A percentile compares a stretch with the other conserved stretches of the same genome.
Conservation (phyloP, 768 basidiomycete species). For the Dioszegia hungarica region DNA sequence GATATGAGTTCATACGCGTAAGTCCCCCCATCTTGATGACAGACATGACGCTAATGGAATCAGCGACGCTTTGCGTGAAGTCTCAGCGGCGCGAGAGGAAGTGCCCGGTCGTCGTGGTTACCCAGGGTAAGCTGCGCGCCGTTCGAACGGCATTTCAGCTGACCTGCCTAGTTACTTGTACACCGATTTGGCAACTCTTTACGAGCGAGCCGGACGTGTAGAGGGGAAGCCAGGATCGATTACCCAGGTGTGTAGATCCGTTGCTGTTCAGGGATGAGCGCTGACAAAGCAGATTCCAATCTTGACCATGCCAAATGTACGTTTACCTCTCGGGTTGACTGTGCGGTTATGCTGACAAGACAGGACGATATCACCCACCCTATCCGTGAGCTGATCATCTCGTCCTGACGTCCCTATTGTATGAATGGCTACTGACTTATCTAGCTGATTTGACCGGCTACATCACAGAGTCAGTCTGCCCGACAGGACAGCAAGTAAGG, state of each 20-base stretch:
- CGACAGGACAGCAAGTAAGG: too few relatives aligned
- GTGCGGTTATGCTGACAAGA: not conserved
- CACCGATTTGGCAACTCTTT: conserved; percentile 97
- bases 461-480: conserved; percentile 54
- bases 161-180: conserved; percentile 56
- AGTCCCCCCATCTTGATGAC: too few relatives aligned
- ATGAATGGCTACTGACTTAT: conserved; percentile 7
- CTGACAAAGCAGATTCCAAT: conserved; percentile 66
- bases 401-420: too few relatives aligned
- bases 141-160: not conserved
- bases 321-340: not conserved
- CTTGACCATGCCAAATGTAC: conserved; percentile 93
- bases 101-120: conserved; percentile 99
- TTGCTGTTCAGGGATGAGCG: not conserved
- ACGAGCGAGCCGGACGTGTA: conserved; percentile 98
- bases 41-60: not conserved
- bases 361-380: conserved; percentile 95
- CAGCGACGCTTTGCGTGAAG: conserved; percentile 55
- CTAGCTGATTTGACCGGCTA: conserved; percentile 84
- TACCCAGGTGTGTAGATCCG: conserved; percentile 59
- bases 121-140: conserved; percentile 49
- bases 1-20: conserved; percentile 62
- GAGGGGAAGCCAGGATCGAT: conserved; percentile 97
- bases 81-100: conserved; percentile 97
- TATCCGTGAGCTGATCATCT: conserved; percentile 58